Base-by-base conservation (phyloP, 2,329 filamentous ascomycete genomes). In the Verticillium zaregamsianum region DNA sequence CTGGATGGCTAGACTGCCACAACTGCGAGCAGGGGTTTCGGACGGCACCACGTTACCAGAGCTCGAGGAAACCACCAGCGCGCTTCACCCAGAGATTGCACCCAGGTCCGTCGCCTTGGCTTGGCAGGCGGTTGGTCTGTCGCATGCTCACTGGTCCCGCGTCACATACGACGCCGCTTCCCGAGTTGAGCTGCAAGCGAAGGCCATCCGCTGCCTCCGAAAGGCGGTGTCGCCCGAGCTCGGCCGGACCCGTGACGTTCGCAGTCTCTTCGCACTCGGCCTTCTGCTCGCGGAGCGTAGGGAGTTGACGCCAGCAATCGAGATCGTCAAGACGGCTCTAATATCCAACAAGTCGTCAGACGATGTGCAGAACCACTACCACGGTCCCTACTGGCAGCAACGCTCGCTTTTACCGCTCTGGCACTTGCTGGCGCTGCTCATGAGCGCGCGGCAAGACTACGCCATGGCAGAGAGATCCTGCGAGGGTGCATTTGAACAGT, bases 401-500 rank as follows among this genome's bases (percentile, higher is more conserved):
- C 80, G 86, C 56, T 82, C 84, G 7, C 76, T 89, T 37, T 87
- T 98, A 28, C 89, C 93, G 2, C 76, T 97, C 28, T 97, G 95
- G 93, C 95, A 99, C 78, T 82, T 99, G 17, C 82, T 99, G 56
- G 89, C 92, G 0, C 81, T 99, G 28, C 81, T 98, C 25, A 78
- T 98, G 33, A 97, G 92, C 66, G 92, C 93, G 1, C 88, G 91
- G 66, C 90, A 96, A 66, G 93, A 97, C 65, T 96, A 91, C 68
- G 79, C 86, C 58, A 90, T 91, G 73, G 93, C 95, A 2, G 84
- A 86, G 32, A 88, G 89, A 69, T 90, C 93, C 35, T 98, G 93
- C 68, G 92, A 96, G 71, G 93, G 92, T 31, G 93, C 93, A 3
- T 90, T 98, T 71, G 93, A 97, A 67, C 92, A 96, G 70, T 96